A percentile compares a stretch with the other conserved stretches of the same genome.
Conservation (phyloP, 345 rosid genomes). For the Populus alba region DNA sequence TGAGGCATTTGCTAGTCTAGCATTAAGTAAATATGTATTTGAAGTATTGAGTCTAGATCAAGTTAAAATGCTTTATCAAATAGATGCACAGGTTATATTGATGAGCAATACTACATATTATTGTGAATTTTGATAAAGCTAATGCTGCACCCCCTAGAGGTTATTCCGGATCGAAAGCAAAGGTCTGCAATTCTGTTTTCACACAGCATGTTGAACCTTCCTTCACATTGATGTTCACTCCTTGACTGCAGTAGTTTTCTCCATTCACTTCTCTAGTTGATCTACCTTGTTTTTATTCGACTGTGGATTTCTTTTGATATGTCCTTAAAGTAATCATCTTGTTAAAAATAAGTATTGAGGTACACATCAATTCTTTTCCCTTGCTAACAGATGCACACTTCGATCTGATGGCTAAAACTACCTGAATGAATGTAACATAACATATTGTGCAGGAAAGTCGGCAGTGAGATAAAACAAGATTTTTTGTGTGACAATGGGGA, state of each 20-base stretch:
- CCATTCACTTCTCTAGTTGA: neutral
- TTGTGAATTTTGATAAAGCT: neutral
- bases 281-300: neutral
- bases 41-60: neutral
- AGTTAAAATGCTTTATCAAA: neutral
- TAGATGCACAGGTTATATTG: neutral
- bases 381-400: neutral
- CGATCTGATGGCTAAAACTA: neutral
- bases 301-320: neutral
- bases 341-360: neutral
- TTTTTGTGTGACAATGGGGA: slow-evolving; percentile 26
- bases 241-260: neutral
- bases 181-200: neutral
- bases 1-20: neutral
- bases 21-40: neutral
- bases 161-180: neutral
- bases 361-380: neutral
- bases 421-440: slow-evolving; percentile 8
- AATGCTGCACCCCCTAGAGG: neutral
- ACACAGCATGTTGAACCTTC: neutral
- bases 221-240: neutral
- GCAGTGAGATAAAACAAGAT: slow-evolving; percentile 44
- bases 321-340: neutral
- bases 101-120: neutral
- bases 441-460: slow-evolving; percentile 45